phyloP scores from a whole-genome alignment of 768 basidiomycete species.

The Phanerodontia chrysosporium region DNA sequence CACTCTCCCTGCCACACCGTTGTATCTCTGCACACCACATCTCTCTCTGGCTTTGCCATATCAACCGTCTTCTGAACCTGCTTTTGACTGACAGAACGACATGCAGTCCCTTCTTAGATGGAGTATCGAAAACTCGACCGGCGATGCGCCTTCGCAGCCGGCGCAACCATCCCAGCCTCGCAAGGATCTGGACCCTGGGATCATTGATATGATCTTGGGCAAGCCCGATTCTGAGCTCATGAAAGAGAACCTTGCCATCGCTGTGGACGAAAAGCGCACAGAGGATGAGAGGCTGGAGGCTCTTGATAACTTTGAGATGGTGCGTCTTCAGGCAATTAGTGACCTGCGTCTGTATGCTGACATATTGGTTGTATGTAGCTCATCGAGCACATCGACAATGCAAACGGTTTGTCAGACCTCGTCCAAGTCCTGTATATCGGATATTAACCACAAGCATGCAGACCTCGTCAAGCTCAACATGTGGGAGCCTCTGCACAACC shows the following conservation, averaged over 20 bases:
- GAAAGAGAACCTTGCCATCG: conserved; percentile 72
- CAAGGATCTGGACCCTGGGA: conserved; percentile 69
- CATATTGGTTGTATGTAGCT: conserved; percentile 40
- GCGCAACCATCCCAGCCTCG: conserved; percentile 31
- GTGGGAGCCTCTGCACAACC: conserved; percentile 70
- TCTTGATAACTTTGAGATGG: conserved; percentile 87
- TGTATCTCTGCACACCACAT: neutral
- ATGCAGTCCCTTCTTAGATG: conserved; percentile 83
- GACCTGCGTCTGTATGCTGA: neutral
- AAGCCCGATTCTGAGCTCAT: conserved; percentile 78
- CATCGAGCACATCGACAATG: conserved; percentile 87
- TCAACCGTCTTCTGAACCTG: neutral
- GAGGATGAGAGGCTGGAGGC: conserved; percentile 63
- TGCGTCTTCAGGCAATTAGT: conserved; percentile 27
- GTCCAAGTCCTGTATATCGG: no score
- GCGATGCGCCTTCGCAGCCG: conserved; percentile 27
- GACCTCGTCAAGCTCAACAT: conserved; percentile 74
- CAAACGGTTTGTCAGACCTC: conserved; percentile 55
- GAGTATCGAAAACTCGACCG: conserved; percentile 68
- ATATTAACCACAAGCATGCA: conserved; percentile 22
- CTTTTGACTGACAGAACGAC: neutral
- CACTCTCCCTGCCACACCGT: neutral
- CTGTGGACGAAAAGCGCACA: conserved; percentile 48
- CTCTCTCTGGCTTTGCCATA: neutral
- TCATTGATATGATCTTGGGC: conserved; percentile 83